These are phyloP conservation scores for Kazachstania bromeliacearum DNA, from an alignment of 805 yeast species.

Conservation along the genomic window DNA sequence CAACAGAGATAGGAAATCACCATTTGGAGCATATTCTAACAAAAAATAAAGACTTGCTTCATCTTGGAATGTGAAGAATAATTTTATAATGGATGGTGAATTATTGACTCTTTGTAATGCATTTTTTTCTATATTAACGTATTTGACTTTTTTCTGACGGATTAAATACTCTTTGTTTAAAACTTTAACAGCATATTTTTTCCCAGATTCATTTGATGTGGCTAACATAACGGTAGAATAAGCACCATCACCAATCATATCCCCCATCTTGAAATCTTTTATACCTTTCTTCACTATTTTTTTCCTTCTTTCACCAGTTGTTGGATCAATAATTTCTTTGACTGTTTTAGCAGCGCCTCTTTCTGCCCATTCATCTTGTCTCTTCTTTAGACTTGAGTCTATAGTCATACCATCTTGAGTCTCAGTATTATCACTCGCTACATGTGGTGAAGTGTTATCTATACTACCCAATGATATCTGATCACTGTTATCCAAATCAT, in stretches of 20 bases:
- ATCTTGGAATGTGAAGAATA: conserved; percentile 75
- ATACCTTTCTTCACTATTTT: conserved; percentile 48
- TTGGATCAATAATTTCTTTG: conserved; percentile 34
- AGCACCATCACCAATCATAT: conserved; percentile 89
- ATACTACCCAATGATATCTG: conserved; percentile 8
- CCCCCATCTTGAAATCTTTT: conserved; percentile 81
- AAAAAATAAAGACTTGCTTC: conserved; percentile 64
- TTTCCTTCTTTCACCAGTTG: conserved; percentile 42
- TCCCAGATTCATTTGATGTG: conserved; percentile 59
- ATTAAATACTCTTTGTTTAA: conserved; percentile 70
- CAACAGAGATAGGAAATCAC: conserved; percentile 60
- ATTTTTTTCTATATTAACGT: conserved; percentile 74
- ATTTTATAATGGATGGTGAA: conserved; percentile 53
- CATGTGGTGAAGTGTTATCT: conserved; percentile 2
- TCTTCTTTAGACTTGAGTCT: conserved; percentile 16
- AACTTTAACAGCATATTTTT: conserved; percentile 72
- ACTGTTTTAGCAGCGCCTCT: conserved; percentile 52
- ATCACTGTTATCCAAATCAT: conserved; percentile 5
- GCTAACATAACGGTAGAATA: conserved; percentile 90
- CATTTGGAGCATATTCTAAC: conserved; percentile 70
- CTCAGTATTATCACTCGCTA: background rate
- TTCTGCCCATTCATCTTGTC: conserved; percentile 42
- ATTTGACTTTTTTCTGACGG: conserved; percentile 73
- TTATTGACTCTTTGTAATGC: conserved; percentile 61
- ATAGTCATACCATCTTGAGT: conserved; percentile 12